Base-by-base conservation (phyloP, 2,329 filamentous ascomycete genomes). In the Aspergillus thermomutatus region DNA sequence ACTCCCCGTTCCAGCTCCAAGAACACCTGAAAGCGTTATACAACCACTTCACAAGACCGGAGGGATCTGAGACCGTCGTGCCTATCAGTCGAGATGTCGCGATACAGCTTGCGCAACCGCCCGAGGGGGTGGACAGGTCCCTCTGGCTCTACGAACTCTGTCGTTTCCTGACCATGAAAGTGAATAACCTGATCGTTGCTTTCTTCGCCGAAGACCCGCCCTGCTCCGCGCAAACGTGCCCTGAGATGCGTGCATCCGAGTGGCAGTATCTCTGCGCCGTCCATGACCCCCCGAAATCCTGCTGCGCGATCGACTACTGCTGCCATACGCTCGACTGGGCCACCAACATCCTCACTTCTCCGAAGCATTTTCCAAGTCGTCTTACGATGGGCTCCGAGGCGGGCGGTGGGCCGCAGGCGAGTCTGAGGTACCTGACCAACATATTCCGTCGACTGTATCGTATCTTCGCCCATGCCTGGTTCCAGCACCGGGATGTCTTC, bases 221-320 rank as follows among this genome's bases (percentile, higher is more conserved):
- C 3, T 99, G 94, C 78, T 96, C 91, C 58, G 85, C 90, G 14
- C 82, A 83, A 61, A 97, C 94, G 1, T 99, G 94, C 69, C 92
- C 92, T 31, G 94, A 99, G 77, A 99, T 99, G 94, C 92, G 94
- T 70, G 94, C 94, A 2, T 94, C 90, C 28, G 93, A 99, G 79
- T 99, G 94, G 94, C 94, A 99, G 77, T 99, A 97, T 70, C 85
- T 99, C 49, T 99, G 94, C 78, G 94, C 94, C 51, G 94, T 97
- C 3, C 94, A 99, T 73, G 93, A 97, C 71, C 89, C 92, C 50
- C 94, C 94, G 50, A 97, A 97, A 78, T 90, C 89, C 67, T 99
- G 94, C 79, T 97, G 93, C 75, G 94, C 94, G 52, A 97, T 99
- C 70, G 94, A 99, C 77, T 99, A 99, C 78, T 97, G 92, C 82